Percentiles rank a stretch among this genome's conserved stretches.
Conservation (phyloP, 345 rosid species). For the Populus ilicifolia region DNA sequence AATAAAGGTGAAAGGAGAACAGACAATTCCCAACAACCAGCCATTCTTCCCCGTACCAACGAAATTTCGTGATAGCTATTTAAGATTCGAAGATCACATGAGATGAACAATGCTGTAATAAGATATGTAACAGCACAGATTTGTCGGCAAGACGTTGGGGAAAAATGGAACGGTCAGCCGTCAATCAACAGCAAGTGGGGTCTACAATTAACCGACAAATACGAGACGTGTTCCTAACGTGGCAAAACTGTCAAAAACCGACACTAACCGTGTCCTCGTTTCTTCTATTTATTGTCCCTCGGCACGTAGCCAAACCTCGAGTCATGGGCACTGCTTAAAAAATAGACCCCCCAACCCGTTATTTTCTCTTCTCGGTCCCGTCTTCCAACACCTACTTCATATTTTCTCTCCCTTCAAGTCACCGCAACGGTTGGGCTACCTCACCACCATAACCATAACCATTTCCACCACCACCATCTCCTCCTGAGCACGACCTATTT, state of each 20-base stretch:
- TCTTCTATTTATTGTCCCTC: not conserved
- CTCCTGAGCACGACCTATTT: not conserved
- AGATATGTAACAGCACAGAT: not conserved
- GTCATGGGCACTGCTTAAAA: not conserved
- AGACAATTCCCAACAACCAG: too few relatives aligned
- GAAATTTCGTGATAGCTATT: not conserved
- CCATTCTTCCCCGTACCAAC: not conserved
- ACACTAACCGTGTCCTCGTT: conserved; percentile 25
- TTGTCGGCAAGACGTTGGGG: conserved; percentile 41
- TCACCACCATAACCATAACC: too few relatives aligned
- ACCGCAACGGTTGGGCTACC: not conserved
- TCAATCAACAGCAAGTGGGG: conserved; percentile 19
- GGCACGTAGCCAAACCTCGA: not conserved
- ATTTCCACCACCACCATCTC: not conserved
- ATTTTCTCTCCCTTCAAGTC: not conserved
- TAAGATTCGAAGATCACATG: not conserved
- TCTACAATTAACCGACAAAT: conserved; percentile 14
- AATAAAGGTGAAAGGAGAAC: too few relatives aligned
- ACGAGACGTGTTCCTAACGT: conserved; percentile 39
- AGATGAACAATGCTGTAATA: not conserved
- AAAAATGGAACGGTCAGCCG: conserved; percentile 44
- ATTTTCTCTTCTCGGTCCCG: not conserved
- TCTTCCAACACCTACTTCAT: not conserved
- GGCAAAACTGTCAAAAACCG: conserved; percentile 40
- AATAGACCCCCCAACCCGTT: not conserved